Conservation (phyloP, 495 filamentous ascomycete species). For the Hyaloscypha variabilis region DNA sequence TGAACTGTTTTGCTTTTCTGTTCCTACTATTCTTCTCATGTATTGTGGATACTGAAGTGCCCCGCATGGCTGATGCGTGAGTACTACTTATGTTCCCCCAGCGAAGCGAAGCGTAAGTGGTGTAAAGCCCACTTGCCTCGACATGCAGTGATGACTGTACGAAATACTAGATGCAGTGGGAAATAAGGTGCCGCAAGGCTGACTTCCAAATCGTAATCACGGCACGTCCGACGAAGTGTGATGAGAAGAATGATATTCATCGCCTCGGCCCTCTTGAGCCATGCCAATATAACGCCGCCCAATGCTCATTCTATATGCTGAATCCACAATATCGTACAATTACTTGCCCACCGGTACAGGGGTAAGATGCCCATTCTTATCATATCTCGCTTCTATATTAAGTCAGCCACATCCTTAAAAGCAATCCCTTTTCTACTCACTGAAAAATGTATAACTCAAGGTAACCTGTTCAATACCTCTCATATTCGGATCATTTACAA, state of each 20-base stretch:
- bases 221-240: neutral
- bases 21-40: too few relatives aligned
- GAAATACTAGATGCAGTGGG: too few relatives aligned
- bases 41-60: too few relatives aligned
- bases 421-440: constrained; percentile 55
- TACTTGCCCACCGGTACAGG: constrained; percentile 24
- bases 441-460: constrained; percentile 97
- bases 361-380: constrained; percentile 66
- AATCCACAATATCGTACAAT: constrained; percentile 15
- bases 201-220: neutral
- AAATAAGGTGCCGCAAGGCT: neutral
- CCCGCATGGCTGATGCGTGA: too few relatives aligned
- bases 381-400: constrained; percentile 76
- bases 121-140: too few relatives aligned
- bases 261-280: neutral
- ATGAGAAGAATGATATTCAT: constrained; percentile 1
- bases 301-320: constrained; percentile 29
- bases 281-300: constrained; percentile 15
- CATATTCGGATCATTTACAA: constrained; percentile 90
- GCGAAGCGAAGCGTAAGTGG: too few relatives aligned
- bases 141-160: too few relatives aligned
- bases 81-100: too few relatives aligned
- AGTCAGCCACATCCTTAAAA: constrained; percentile 5
- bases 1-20: too few relatives aligned
- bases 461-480: constrained; percentile 92